Conservation (phyloP, 352 stramenopile genomes). For the Pythium vanterpoolii region DNA sequence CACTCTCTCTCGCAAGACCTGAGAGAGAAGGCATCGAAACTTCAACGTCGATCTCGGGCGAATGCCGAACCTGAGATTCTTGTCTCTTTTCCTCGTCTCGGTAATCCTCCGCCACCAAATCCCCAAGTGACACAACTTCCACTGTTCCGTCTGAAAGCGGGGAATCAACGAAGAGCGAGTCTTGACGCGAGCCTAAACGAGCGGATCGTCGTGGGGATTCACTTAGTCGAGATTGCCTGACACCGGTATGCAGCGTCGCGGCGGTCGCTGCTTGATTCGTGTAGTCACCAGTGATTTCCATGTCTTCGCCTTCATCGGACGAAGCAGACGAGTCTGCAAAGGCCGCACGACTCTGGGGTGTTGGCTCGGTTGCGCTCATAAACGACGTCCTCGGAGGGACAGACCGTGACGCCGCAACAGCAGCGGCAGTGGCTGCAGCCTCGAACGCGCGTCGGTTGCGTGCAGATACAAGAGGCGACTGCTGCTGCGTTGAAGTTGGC, state of each 20-base stretch:
- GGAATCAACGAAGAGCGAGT: conserved; percentile 29
- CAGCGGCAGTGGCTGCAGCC: conserved; percentile 12
- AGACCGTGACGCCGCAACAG: conserved; percentile 34
- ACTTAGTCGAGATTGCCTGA: conserved; percentile 2
- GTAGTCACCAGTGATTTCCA: conserved; percentile 86
- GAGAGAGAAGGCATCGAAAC: conserved; percentile 15
- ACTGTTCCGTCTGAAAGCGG: conserved; percentile 44
- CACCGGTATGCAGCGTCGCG: conserved; percentile 4
- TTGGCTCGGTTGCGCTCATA: conserved; percentile 28
- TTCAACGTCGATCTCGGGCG: conserved; percentile 11
- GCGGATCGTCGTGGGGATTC: conserved; percentile 18
- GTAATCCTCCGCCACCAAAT: conserved; percentile 52
- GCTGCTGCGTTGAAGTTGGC: conserved; percentile 1
- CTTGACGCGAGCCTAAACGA: conserved; percentile 12
- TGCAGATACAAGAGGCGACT: conserved; percentile 18
- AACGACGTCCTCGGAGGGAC: conserved; percentile 39
- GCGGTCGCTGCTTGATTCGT: conserved; percentile 36
- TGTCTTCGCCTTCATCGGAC: conserved; percentile 77
- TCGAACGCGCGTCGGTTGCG: conserved; percentile 19
- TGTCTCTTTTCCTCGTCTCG: conserved; percentile 11
- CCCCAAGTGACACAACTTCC: conserved; percentile 53
- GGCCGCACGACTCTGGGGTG: conserved; percentile 28
- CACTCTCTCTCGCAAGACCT: conserved; percentile 27
- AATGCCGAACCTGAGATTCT: not conserved
- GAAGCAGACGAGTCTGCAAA: conserved; percentile 80